Evolutionary conservation across 768 basidiomycete genomes (phyloP), one percentile per base, ranked within the genome.

Genomic region (Cystobasidium ongulense): DNA sequence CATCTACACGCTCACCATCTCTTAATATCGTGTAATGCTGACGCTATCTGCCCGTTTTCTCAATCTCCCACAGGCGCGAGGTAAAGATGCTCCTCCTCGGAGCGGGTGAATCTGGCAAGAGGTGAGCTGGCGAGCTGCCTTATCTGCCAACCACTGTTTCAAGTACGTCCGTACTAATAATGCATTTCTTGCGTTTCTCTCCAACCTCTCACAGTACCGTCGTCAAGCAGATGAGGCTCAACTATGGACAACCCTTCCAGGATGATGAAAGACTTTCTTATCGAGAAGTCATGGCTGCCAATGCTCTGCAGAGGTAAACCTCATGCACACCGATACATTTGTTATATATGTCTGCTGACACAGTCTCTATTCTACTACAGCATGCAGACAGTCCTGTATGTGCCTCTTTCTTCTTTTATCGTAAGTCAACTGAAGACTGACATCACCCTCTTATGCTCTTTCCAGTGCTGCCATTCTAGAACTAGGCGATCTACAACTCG

Each of bases 171-270:
- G 23, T 11, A 15, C 35, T 15, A 15, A 33, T 25, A 5, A 5
- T 5, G 63, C 33, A 15, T 63, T 63, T 21, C 61, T 63, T 29
- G 36, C 23, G 31, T 7, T 31, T n/a, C 36, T 63, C 31, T 33
- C 7, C 31, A 4, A 11, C 7, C 61, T 23, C 23, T 43, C 46
- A 50, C 68, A 71, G 68, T 61, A 71, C 68, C 25, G 38, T 71
- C 53, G 68, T 71, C 53, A 71, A 71, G 68, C 68, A 71, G 54
- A 71, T 71, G 68, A 53, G 68, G 10, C 68, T 71, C 31, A 71
- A 54, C 36, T 71, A 71, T 59, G 68, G 68, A 23, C 41, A 59
- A 17, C 68, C 68, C 39, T 71, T 71, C 54, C 25, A 10, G n/a
- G 68, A 71, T 13, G 68, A 71, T 17, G 68, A 71, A 29, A 46